Evolutionary conservation across 139 green algal species (phyloP).

Genomic region (Prasinococcaceae sp.): DNA sequence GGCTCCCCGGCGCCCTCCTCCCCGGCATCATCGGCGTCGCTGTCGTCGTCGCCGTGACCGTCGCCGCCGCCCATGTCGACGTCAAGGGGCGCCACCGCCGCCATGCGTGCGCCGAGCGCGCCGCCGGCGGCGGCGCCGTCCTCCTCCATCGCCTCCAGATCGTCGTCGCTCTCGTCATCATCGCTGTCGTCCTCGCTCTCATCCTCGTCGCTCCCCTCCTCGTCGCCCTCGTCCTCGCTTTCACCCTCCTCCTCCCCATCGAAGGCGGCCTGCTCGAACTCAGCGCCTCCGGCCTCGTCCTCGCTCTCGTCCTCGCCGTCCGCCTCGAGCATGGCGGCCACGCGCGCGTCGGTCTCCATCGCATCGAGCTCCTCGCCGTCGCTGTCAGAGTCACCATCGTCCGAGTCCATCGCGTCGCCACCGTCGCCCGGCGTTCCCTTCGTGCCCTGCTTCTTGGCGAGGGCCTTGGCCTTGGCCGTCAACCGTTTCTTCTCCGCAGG

Average conservation of each 20-base stretch:
- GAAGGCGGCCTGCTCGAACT: slow-evolving; percentile 10
- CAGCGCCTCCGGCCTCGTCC: slow-evolving; percentile 36
- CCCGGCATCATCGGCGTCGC: background rate
- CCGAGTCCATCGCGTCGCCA: background rate
- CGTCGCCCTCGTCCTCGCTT: slow-evolving; percentile 21
- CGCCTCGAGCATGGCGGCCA: background rate
- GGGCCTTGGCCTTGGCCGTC: background rate
- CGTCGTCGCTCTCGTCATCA: slow-evolving; percentile 10
- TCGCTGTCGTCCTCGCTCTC: slow-evolving; percentile 20
- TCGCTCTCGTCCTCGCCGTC: slow-evolving; percentile 6
- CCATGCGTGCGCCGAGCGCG: too few species aligned
- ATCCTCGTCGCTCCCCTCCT: slow-evolving; percentile 27
- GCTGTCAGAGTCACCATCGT: slow-evolving; percentile 15
- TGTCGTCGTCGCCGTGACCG: slow-evolving; percentile 4
- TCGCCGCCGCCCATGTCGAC: slow-evolving; percentile 12
- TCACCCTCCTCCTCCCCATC: slow-evolving; percentile 21
- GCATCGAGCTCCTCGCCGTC: slow-evolving; percentile 18
- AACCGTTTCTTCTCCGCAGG: background rate
- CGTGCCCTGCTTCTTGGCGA: background rate
- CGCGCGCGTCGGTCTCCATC: background rate
- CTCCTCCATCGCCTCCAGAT: slow-evolving; percentile 1
- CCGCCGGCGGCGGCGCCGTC: background rate
- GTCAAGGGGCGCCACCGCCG: too few species aligned
- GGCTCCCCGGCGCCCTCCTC: background rate
- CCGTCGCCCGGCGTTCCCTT: slow-evolving; percentile 7